Evolutionary conservation across 2,329 filamentous ascomycete genomes (phyloP).

Genomic region (Pseudogymnoascus sp.): DNA sequence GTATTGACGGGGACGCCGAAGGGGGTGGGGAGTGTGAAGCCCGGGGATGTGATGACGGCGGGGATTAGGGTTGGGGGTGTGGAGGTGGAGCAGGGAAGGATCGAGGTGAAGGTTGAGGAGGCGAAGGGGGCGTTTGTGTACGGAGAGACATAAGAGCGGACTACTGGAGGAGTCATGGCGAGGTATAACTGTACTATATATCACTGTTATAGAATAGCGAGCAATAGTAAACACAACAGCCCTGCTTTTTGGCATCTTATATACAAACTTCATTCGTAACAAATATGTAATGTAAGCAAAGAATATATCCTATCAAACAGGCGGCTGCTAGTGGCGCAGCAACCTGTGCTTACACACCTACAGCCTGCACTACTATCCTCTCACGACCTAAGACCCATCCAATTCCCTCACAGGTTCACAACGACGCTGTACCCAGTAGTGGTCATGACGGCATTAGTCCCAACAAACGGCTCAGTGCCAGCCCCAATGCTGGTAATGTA

Average conservation of each 20-base stretch:
- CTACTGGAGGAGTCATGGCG: not conserved
- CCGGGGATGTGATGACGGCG: slow-evolving; percentile 81
- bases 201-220: slow-evolving; percentile 6
- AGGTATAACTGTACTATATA: not conserved
- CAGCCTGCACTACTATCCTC: not conserved
- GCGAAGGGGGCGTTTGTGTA: not conserved
- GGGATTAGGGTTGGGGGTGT: slow-evolving; percentile 72
- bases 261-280: not conserved
- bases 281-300: slow-evolving; percentile 1
- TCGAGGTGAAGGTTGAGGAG: slow-evolving; percentile 78
- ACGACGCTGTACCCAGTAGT: slow-evolving; percentile 31
- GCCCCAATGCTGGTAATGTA: slow-evolving; percentile 46
- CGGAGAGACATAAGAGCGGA: not conserved
- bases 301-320: slow-evolving; percentile 1
- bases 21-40: slow-evolving; percentile 78
- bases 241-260: not conserved
- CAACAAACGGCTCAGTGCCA: slow-evolving; percentile 51
- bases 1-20: slow-evolving; percentile 96
- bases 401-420: not conserved
- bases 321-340: not conserved
- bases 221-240: not conserved
- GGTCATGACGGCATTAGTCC: slow-evolving; percentile 39
- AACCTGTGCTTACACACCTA: not conserved
- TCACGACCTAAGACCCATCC: no score
- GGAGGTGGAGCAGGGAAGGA: slow-evolving; percentile 75